Base-by-base conservation (phyloP, 1,139 yeast species). In the Geotrichum aggregatum region DNA sequence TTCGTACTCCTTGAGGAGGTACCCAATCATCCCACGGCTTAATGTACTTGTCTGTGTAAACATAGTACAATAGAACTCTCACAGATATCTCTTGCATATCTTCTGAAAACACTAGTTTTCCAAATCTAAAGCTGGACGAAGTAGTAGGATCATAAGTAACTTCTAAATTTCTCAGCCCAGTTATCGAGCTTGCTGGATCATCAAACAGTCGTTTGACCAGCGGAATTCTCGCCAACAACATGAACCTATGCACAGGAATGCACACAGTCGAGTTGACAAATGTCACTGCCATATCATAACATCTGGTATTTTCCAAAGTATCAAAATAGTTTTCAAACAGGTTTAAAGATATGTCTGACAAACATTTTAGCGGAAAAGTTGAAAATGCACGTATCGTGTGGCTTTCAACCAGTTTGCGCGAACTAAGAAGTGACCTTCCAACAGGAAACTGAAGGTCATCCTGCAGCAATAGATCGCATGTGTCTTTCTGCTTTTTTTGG, bases 41-140 rank as follows among this genome's bases (percentile, higher is more conserved):
- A 26, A 50, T 41, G 19, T 50, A 58, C 13, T 63, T 63, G 54
- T 77, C 82, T 0, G 83, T 77, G 61, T 80, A 80, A 1, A 79
- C 50, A 52, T 71, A 73, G 55, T 78, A 76, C 3, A 75, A 49
- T 26, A 74, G 56, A 3, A 76, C 62, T 11, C 71, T 60, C 30
- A 73, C 63, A 2, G 75, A 60, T 21, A 50, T 11, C 16, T 50
- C 53, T 18, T 69, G 56, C 6, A 66, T 49, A 38, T 61, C 60
- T n/a, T 28, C 41, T 4, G 53, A 45, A 40, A 50, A 19, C 7
- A 16, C 18, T 6, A 50, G 30, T 41, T 50, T 50, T n/a, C 53
- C 53, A 28, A 38, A 41, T 22, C 42, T 24, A 22, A 45, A 50
- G 19, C 11, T 16, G n/a, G 26, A 14, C 8, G 44, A 31, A 7